Base-by-base conservation (phyloP, 345 rosid genomes). In the Balakata baccata region DNA sequence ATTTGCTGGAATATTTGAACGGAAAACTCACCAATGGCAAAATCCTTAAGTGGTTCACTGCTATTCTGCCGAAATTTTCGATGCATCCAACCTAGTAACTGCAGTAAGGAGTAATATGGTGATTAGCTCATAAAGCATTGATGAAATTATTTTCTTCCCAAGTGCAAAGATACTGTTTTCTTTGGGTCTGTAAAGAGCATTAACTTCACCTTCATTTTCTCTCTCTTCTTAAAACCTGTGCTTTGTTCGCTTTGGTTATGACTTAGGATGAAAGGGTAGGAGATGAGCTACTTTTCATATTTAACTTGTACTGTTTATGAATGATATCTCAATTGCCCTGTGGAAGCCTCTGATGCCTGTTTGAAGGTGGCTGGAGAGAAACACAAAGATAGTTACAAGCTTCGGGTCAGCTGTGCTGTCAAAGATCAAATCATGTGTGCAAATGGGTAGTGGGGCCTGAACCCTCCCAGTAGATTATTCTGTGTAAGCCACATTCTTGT, bases 11-110 rank as follows among this genome's bases (percentile, higher is more conserved):
- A 62, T 8, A 63, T 20, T 22, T 58, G 49, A 4, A 63, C 18
- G 69, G 22, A 49, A 61, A 54, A 66, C 86, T 82, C 82, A 89
- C 97, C 92, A 7, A 84, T 74, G 63, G 79, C 80, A 63, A 84
- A 84, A 78, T 91, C 97, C 79, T 82, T 89, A 70, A 82, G 73
- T 8, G 84, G 84, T 69, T 89, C 94, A 54, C 80, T 71, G 76
- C 87, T 83, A 66, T 81, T 84, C 65, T 88, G 94, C 72, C 94
- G 84, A 58, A 89, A 84, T 82, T 91, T 91, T 0, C 97, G 87
- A 77, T 91, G 94, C 97, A 91, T 89, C 97, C 97, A 91, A 71
- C 89, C 92, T 43, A 87, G 86, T 76, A 91, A 84, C 94, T 91
- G 84, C 87, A 81, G 64, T 74, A 73, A 73, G 59, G 53, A 69